phyloP scores from a whole-genome alignment of 2,329 filamentous ascomycete genomes.

The Fusarium scirpi region DNA sequence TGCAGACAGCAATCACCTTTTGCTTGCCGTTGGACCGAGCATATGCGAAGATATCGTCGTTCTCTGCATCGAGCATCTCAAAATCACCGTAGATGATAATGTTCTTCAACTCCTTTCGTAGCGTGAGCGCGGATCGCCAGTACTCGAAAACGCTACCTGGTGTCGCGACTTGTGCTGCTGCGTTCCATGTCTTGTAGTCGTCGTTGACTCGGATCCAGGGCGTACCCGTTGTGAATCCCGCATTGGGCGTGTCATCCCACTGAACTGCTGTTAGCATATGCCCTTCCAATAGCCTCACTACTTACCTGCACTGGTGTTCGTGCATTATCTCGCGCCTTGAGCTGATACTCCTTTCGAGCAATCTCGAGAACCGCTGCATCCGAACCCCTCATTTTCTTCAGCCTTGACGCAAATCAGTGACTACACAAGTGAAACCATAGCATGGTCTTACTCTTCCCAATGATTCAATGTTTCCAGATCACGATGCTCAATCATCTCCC shows the following conservation, averaged over 20 bases:
- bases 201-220: slow-evolving; percentile 40
- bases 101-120: slow-evolving; percentile 18
- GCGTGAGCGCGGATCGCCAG: slow-evolving; percentile 18
- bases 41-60: slow-evolving; percentile 35
- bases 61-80: slow-evolving; percentile 18
- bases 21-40: slow-evolving; percentile 7
- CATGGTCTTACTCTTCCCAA: slow-evolving; percentile 27
- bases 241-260: slow-evolving; percentile 31
- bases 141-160: slow-evolving; percentile 29
- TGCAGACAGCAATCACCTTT: slow-evolving; percentile 20
- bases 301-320: slow-evolving; percentile 33
- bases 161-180: slow-evolving; percentile 5
- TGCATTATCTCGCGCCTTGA: slow-evolving; percentile 34
- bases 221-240: slow-evolving; percentile 24
- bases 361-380: slow-evolving; percentile 9
- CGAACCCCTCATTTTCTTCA: slow-evolving; percentile 8
- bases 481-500: slow-evolving; percentile 61
- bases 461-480: slow-evolving; percentile 36
- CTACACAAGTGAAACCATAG: fast-evolving
- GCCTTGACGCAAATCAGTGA: background rate
- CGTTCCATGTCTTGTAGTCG: slow-evolving; percentile 34
- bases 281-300: fast-evolving
- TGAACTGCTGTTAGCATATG: background rate
- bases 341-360: slow-evolving; percentile 29
- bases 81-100: slow-evolving; percentile 35